Evolutionary conservation across 208 protist genomes (phyloP), one percentile per base, ranked within the genome.

Genomic region (Acanthamoeba castellanii): DNA sequence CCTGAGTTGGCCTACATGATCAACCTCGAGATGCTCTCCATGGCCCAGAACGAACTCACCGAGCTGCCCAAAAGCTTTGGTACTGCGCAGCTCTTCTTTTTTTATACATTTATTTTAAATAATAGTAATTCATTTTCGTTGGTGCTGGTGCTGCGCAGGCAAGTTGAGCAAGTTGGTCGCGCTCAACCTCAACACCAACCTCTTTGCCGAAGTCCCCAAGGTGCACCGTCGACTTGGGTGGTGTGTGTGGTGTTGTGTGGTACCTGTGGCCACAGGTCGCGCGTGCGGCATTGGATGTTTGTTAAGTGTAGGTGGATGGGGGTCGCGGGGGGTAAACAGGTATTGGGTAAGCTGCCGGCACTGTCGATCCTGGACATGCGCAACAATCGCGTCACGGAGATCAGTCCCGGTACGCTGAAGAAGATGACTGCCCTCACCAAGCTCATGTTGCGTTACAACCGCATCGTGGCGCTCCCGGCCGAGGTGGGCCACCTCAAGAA

Each of bases 371-470:
- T 84, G 37, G 76, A 84, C 37, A 25, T 84, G 76, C 76, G 76
- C 76, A 84, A 52, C 76, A 84, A 84, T 20, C 76, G 76, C 76
- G 13, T 84, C 32, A 52, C 45, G 37, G 76, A 84, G 37, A 18
- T 84, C 37, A 84, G 30, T 25, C 34, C 76, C 9, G 22, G 76
- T 32, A 84, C 76, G 22, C 37, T 84, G 37, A 84, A 84, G 37
- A 84, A 84, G 76, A 84, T 84, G 76, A 84, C 76, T 25, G 76
- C 76, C 9, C 76, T 84, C 37, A 84, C 76, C n/a, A 84, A 84
- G 37, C 76, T 84, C 37, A 84, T 84, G 76, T 32, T 84, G n/a
- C 76, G 76, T 25, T 84, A 84, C 76, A 84, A 84, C 37, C 76
- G 76, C 22, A 84, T 84, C 76, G 76, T 52, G 6, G 5, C 37